Base-by-base conservation (phyloP, 306 rosid species). In the Trichosanthes cucumerina region DNA sequence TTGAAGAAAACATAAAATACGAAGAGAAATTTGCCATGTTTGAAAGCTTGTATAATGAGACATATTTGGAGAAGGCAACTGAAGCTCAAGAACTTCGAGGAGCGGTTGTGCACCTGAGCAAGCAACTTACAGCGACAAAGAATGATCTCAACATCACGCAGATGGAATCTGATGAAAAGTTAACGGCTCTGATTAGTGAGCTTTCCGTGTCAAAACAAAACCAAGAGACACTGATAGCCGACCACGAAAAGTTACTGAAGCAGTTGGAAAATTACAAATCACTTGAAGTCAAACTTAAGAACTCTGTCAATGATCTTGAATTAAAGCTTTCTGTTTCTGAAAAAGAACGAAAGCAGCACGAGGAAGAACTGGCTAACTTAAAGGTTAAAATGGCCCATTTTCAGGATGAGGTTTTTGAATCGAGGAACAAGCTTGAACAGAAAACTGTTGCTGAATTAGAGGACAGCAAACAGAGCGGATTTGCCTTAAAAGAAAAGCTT, bases 71-170 rank as follows among this genome's bases (percentile, higher is more conserved):
- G 78, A 86, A 83, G 83, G 74, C 16, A 23, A 65, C 41, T 56
- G 87, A 83, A 77, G 89, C 64, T 70, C 62, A 79, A 79, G 82
- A 64, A 26, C 87, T 86, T 33, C 82, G 81, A 76, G 69, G 50
- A 62, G 83, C 82, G 52, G 80, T 83, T 6, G 79, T 78, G 43
- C 78, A 19, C 49, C 76, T 81, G 43, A 71, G 71, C 68, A 70
- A 60, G 78, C 56, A 81, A 79, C 80, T 86, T 63, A 79, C 87
- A 41, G 63, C 80, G n/a, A 62, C 11, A 62, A 77, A 81, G 79
- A 77, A 72, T 47, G 85, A 81, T 50, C 71, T 86, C 84, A 77
- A 56, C 77, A 5, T 21, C n/a, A 79, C 56, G 82, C 76, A 63
- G 72, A 36, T 62, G 70, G 86, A 82, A 43, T 78, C 57, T 36